phyloP scores from a whole-genome alignment of 2,329 filamentous ascomycete genomes.

The Cercospora zeae-maydis region DNA sequence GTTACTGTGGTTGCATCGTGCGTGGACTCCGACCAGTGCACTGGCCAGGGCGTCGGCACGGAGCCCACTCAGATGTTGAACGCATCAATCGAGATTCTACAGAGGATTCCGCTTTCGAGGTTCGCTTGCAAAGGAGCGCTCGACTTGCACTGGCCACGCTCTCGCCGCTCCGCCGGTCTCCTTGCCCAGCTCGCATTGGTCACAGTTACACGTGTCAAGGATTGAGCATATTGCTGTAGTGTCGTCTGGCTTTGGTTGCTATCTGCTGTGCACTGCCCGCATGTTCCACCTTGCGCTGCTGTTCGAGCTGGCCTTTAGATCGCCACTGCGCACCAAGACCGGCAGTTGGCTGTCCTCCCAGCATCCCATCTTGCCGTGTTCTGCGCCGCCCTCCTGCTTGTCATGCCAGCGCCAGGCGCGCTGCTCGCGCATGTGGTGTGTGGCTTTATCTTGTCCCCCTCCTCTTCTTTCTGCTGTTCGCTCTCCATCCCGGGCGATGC shows the following conservation, averaged over 20 bases:
- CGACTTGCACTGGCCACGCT: neutral
- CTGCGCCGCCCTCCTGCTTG: neutral
- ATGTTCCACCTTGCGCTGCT: neutral
- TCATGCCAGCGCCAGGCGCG: neutral
- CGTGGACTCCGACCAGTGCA: neutral
- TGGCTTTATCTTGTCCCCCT: neutral
- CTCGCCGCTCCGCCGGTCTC: neutral
- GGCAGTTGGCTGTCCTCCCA: neutral
- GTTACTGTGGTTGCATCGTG: neutral
- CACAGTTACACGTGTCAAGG: neutral
- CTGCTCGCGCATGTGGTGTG: neutral
- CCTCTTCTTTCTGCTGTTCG: neutral
- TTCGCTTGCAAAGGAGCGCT: neutral
- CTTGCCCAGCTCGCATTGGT: neutral
- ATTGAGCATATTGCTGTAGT: neutral
- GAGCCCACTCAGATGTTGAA: neutral
- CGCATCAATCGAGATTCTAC: neutral
- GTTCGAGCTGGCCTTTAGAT: neutral
- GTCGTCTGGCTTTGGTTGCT: neutral
- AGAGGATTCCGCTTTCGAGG: neutral
- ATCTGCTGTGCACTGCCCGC: neutral
- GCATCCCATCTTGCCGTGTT: neutral
- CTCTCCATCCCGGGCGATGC: neutral
- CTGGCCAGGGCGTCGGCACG: neutral
- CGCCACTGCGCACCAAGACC: neutral